Percentiles rank a stretch among this genome's conserved stretches.
Conservation (phyloP, 2,329 filamentous ascomycete genomes). For the Aspergillus pseudotamarii region DNA sequence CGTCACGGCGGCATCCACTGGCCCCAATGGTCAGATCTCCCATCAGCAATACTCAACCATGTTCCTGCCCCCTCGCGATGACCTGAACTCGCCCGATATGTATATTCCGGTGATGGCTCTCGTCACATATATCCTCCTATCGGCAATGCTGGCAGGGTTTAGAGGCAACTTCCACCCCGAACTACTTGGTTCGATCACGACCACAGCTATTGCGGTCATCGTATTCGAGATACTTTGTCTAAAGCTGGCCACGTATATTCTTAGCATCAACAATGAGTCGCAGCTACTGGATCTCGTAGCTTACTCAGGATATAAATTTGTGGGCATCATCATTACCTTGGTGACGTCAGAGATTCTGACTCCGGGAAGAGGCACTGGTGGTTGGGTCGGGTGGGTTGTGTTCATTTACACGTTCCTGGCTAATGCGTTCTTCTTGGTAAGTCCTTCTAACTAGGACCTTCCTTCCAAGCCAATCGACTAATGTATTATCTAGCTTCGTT, state of each 20-base stretch:
- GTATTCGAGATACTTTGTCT: constrained; percentile 85
- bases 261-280: constrained; percentile 91
- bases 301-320: constrained; percentile 98
- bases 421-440: constrained; percentile 91
- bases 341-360: constrained; percentile 76
- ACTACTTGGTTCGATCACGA: constrained; percentile 85
- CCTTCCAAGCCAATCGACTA: background rate
- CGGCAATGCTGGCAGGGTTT: constrained; percentile 85
- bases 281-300: constrained; percentile 93
- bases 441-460: constrained; percentile 33
- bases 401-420: constrained; percentile 92
- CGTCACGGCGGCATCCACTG: constrained; percentile 43
- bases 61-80: constrained; percentile 89
- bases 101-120: constrained; percentile 99
- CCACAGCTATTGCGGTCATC: constrained; percentile 79
- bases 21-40: constrained; percentile 64
- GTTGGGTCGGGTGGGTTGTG: constrained; percentile 84
- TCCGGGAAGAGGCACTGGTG: constrained; percentile 77
- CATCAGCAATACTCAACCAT: constrained; percentile 55
- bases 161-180: constrained; percentile 93
- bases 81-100: constrained; percentile 98
- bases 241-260: constrained; percentile 88
- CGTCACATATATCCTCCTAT: constrained; percentile 95
- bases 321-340: constrained; percentile 90
- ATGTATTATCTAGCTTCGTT: constrained; percentile 69